Conservation (phyloP, 139 green algal genomes). For the Haematococcus lacustris region DNA sequence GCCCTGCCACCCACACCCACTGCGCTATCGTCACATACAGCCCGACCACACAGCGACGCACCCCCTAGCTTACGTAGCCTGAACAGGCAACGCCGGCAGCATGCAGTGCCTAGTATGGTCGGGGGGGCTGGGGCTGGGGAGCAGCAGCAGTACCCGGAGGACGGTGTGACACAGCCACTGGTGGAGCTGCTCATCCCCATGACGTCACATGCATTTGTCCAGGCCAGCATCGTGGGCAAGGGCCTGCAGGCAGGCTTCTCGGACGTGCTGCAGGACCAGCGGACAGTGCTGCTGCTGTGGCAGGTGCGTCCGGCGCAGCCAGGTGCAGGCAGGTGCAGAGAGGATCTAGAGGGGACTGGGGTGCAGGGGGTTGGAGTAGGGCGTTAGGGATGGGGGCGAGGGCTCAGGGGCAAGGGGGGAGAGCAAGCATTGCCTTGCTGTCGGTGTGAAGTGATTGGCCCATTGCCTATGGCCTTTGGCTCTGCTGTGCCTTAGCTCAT, state of each 20-base stretch:
- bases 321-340: no score
- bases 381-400: no score
- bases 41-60: background rate
- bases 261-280: slow-evolving; percentile 7
- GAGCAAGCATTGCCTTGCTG: no score
- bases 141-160: background rate
- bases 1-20: background rate
- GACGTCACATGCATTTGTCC: background rate
- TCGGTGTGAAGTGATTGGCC: no score
- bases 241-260: background rate
- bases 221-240: slow-evolving; percentile 1
- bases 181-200: slow-evolving; percentile 7
- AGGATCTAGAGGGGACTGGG: no score
- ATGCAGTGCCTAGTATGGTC: background rate
- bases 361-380: no score
- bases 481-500: no score
- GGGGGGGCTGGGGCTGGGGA: background rate
- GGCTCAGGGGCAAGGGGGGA: no score
- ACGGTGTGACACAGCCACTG: background rate
- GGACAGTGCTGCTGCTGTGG: background rate
- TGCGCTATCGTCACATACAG: background rate
- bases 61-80: no score
- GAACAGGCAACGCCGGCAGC: no score
- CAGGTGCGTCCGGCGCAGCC: no score
- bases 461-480: no score